Conservation (phyloP, 345 rosid genomes). For the Bruguiera gymnorhiza region DNA sequence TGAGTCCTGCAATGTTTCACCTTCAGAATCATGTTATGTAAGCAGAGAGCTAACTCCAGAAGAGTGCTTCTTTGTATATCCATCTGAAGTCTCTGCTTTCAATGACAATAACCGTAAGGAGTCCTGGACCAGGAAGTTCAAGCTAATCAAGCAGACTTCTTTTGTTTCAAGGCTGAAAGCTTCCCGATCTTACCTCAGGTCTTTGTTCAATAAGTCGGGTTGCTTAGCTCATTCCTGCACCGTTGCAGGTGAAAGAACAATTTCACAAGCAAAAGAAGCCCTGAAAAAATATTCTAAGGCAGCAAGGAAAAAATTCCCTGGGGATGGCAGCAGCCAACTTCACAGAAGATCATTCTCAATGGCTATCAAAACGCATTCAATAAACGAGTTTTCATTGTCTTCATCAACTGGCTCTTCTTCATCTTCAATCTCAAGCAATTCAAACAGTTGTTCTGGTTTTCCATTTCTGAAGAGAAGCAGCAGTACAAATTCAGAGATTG, state of each 20-base stretch:
- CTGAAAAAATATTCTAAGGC: conserved; percentile 24
- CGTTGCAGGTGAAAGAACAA: conserved; percentile 36
- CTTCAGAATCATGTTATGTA: conserved; percentile 63
- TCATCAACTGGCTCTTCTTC: neutral
- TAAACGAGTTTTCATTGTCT: conserved; percentile 11
- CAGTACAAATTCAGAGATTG: conserved; percentile 41
- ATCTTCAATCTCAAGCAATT: conserved; percentile 8
- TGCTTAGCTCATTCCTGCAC: conserved; percentile 60
- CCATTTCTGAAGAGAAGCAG: conserved; percentile 30
- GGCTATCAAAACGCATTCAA: conserved; percentile 20
- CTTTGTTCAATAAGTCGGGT: conserved; percentile 60
- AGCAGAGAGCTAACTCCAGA: conserved; percentile 68
- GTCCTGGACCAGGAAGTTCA: conserved; percentile 66
- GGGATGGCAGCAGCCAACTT: conserved; percentile 23
- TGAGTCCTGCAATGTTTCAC: conserved; percentile 81
- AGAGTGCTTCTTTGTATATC: conserved; percentile 39
- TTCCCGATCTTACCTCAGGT: conserved; percentile 60
- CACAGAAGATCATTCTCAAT: conserved; percentile 33
- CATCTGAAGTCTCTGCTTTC: conserved; percentile 22
- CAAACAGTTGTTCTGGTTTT: conserved; percentile 4
- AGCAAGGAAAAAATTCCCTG: conserved; percentile 17
- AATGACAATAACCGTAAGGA: conserved; percentile 42
- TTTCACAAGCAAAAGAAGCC: conserved; percentile 32
- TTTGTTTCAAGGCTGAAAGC: conserved; percentile 68
- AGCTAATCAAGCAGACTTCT: conserved; percentile 39